Evolutionary conservation across 1,139 yeast species (phyloP), one percentile per base, ranked within the genome.

Genomic region (Suhomyces maxii): DNA sequence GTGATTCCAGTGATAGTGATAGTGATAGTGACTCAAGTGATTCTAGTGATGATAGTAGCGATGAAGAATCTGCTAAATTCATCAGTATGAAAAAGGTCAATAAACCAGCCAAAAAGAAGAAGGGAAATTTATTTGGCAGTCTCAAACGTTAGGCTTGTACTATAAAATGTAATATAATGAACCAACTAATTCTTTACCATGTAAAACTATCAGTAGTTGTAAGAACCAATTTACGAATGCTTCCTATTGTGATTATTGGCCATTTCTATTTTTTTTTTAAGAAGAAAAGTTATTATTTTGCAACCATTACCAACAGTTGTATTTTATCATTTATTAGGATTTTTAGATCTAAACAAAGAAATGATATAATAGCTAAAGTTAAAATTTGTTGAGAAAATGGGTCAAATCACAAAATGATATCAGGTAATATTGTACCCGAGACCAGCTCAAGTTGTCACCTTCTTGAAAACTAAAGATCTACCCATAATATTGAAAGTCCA

Each of bases 401-500:
- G 3, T 6, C 23, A 18, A 18, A 6, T 18, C 23, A 18, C 6
- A 26, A 32, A 33, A 6, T 23, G 35, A 39, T 31, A 32, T 35
- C 26, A 35, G 9, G 12, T 7, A 6, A 23, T 6, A 10, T 4
- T 26, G n/a, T 10, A 7, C 23, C 25, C 25, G n/a, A 41, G 30
- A 34, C 45, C 39, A 8, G 44, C 36, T 47, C 37, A 36, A 25
- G 42, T 13, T 9, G 39, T 14, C 8, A 45, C 40, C 40, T 49
- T 50, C 43, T 52, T 51, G 31, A 46, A 46, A 36, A 47, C 53
- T 14, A 54, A 44, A 32, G 54, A 50, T 23, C 58, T 49, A 8
- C 58, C 58, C 53, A 55, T 49, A 18, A 53, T 54, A 25, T 47
- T 50, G 13, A 52, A 53, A 10, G 56, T 53, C 52, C 52, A 55